A percentile compares a stretch with the other conserved stretches of the same genome.
phyloP scores from a whole-genome alignment of 1,139 yeast species.

The Taphrina confusa region DNA sequence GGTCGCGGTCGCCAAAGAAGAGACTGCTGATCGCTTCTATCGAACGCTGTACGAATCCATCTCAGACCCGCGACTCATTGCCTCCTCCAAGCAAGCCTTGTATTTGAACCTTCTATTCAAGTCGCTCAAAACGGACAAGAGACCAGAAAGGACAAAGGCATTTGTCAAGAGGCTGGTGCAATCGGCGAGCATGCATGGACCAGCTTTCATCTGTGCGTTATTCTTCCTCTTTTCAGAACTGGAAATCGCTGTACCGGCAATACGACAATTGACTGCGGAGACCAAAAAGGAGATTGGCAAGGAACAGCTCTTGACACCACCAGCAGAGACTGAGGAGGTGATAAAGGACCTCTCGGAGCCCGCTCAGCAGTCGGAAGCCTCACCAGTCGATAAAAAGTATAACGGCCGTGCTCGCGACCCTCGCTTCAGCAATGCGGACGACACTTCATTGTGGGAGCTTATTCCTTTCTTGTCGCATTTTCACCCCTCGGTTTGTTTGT shows the following conservation, averaged over 20 bases:
- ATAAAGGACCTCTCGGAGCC: constrained; percentile 42
- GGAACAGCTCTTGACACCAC: constrained; percentile 41
- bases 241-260: constrained; percentile 55
- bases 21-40: constrained; percentile 68
- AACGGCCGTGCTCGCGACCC: constrained; percentile 94
- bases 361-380: constrained; percentile 37
- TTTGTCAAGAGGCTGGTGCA: constrained; percentile 90
- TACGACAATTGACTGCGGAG: constrained; percentile 52
- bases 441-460: constrained; percentile 80
- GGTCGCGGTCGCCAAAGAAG: constrained; percentile 50
- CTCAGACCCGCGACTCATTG: constrained; percentile 77
- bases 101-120: constrained; percentile 83
- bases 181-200: constrained; percentile 67
- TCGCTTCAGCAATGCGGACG: constrained; percentile 74
- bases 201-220: constrained; percentile 76
- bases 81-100: constrained; percentile 84
- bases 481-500: constrained; percentile 87
- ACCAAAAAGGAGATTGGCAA: constrained; percentile 42
- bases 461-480: constrained; percentile 71
- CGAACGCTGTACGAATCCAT: constrained; percentile 87
- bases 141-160: constrained; percentile 71
- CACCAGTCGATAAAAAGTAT: constrained; percentile 50
- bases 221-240: constrained; percentile 72
- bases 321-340: constrained; percentile 49
- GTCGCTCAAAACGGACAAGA: constrained; percentile 71